These are phyloP conservation scores for Mollisia scopiformis DNA, from an alignment of 2,329 filamentous ascomycete species.

Conservation along the genomic window DNA sequence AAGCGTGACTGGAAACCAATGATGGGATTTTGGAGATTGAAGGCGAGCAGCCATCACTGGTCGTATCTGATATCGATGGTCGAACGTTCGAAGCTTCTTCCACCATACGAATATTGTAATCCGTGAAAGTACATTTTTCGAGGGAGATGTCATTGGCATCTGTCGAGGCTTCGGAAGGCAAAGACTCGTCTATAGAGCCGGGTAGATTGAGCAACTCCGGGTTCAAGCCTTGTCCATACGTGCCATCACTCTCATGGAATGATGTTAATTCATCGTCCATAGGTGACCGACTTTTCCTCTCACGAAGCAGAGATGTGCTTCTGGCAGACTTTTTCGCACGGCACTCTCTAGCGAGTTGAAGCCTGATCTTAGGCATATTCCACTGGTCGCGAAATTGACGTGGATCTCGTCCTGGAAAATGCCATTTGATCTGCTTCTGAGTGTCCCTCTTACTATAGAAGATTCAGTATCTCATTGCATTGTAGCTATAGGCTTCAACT, in stretches of 20 bases:
- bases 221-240: no score
- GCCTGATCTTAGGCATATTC: background rate
- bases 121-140: no score
- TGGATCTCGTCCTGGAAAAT: no score
- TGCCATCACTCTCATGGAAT: no score
- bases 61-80: no score
- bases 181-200: no score
- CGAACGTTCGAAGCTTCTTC: background rate
- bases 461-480: background rate
- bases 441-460: slow-evolving; percentile 14
- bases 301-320: background rate
- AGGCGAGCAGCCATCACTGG: background rate
- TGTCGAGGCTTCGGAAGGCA: background rate
- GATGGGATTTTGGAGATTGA: background rate
- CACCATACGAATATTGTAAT: no score
- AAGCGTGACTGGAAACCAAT: background rate
- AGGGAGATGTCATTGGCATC: no score
- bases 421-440: slow-evolving; percentile 18
- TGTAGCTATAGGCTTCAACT: background rate
- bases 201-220: no score
- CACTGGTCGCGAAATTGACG: slow-evolving; percentile 3
- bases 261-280: no score
- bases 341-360: slow-evolving; percentile 9
- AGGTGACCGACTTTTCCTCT: background rate
- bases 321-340: background rate